Evolutionary conservation across 768 basidiomycete genomes (phyloP).

Genomic region (Lanmaoa pseudosensibilis): DNA sequence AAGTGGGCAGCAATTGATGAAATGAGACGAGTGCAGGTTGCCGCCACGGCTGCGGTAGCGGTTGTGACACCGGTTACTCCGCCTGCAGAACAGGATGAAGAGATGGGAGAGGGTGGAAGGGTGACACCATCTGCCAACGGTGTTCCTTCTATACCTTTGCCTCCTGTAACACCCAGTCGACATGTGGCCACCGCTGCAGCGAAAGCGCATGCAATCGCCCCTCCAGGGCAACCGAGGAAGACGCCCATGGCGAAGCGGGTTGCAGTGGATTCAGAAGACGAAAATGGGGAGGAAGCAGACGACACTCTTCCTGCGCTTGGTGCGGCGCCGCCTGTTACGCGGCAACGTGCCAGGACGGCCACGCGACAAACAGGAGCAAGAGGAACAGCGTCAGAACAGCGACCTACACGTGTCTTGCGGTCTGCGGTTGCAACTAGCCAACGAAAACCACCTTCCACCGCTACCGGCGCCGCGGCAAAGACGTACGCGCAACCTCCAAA

Average conservation of each 20-base stretch:
- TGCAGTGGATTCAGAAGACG: slow-evolving; percentile 67
- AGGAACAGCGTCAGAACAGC: slow-evolving; percentile 67
- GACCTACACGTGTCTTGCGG: slow-evolving; percentile 71
- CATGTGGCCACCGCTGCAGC: slow-evolving; percentile 71
- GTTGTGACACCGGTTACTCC: slow-evolving; percentile 77
- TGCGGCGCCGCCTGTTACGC: slow-evolving; percentile 40
- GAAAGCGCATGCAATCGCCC: slow-evolving; percentile 67
- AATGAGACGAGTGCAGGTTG: slow-evolving; percentile 49
- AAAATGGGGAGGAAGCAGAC: slow-evolving; percentile 52
- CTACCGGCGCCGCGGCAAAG: slow-evolving; percentile 38
- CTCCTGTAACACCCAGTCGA: slow-evolving; percentile 80
- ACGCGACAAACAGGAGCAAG: slow-evolving; percentile 42
- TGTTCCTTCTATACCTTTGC: slow-evolving; percentile 38
- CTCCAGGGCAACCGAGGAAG: slow-evolving; percentile 85
- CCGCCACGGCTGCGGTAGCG: slow-evolving; percentile 40
- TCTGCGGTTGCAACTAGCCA: slow-evolving; percentile 60
- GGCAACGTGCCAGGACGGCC: slow-evolving; percentile 39
- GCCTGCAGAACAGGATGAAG: slow-evolving; percentile 74
- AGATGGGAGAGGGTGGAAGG: slow-evolving; percentile 49
- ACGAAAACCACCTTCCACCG: slow-evolving; percentile 48
- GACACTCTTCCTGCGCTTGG: slow-evolving; percentile 67
- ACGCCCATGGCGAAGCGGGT: slow-evolving; percentile 77
- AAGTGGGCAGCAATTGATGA: slow-evolving; percentile 92
- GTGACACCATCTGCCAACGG: slow-evolving; percentile 28
- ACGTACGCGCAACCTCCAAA: slow-evolving; percentile 53